Conservation (phyloP, 169 alveolate species). For the Plasmodium vivax region DNA sequence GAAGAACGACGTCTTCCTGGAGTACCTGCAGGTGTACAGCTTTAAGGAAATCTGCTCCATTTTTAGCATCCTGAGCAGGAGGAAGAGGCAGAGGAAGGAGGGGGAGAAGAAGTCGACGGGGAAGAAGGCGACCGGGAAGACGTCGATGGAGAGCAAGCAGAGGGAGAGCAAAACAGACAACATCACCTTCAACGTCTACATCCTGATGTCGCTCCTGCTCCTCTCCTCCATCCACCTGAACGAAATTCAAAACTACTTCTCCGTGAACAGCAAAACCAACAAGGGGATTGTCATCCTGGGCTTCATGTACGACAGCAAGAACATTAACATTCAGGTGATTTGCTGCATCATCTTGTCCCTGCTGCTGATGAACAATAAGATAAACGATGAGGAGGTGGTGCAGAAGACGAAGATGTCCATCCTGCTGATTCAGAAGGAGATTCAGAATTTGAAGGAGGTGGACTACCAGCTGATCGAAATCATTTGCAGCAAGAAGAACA, state of each 20-base stretch:
- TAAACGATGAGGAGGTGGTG: slow-evolving; percentile 42
- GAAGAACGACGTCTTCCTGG: slow-evolving; percentile 41
- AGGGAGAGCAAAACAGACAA: slow-evolving; percentile 1
- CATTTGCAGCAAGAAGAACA: slow-evolving; percentile 60
- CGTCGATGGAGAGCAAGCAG: background rate
- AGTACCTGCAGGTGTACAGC: slow-evolving; percentile 11
- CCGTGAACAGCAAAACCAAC: slow-evolving; percentile 16
- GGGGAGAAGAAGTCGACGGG: no score
- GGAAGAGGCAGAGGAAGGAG: background rate
- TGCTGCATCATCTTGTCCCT: slow-evolving; percentile 56
- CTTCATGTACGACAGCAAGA: slow-evolving; percentile 59
- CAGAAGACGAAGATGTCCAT: slow-evolving; percentile 61
- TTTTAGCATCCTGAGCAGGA: slow-evolving; percentile 12
- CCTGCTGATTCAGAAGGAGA: slow-evolving; percentile 41
- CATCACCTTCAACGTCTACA: slow-evolving; percentile 23
- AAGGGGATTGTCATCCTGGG: slow-evolving; percentile 36
- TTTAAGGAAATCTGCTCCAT: slow-evolving; percentile 44
- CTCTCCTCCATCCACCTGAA: slow-evolving; percentile 50
- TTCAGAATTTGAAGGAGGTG: slow-evolving; percentile 26
- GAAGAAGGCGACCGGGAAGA: no score
- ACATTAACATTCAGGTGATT: slow-evolving; percentile 54
- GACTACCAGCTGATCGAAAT: slow-evolving; percentile 69
- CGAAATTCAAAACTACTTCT: slow-evolving; percentile 46
- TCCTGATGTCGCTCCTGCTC: slow-evolving; percentile 15
- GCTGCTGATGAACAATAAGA: slow-evolving; percentile 25